These are phyloP conservation scores for Solanum hybrid DNA, from an alignment of 305 asterid genomes.

Conservation along the genomic window DNA sequence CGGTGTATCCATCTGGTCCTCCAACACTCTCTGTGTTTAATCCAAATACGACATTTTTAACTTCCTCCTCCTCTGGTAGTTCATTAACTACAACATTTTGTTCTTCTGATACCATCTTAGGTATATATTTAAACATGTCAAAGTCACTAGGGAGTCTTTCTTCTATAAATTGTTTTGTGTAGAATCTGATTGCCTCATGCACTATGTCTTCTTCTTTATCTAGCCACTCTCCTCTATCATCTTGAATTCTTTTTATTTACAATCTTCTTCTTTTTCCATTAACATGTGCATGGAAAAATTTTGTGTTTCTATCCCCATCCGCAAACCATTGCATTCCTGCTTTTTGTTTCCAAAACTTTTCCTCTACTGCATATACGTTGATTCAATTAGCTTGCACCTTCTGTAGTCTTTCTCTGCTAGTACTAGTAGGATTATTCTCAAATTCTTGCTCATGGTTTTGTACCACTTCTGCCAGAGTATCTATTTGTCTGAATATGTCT, in stretches of 20 bases:
- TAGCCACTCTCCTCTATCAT: not conserved
- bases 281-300: not conserved
- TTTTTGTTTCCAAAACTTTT: not conserved
- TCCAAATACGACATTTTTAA: too few relatives aligned
- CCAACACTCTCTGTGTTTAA: not conserved
- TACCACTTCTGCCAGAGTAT: not conserved
- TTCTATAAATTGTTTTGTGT: not conserved
- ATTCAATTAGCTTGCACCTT: not conserved
- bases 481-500: not conserved
- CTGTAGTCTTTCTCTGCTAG: not conserved
- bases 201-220: not conserved
- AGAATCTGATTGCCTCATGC: not conserved
- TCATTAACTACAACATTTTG: not conserved
- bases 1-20: not conserved
- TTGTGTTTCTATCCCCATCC: not conserved
- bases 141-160: not conserved
- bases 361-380: not conserved
- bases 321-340: not conserved
- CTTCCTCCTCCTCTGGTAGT: not conserved
- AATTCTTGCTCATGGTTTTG: not conserved
- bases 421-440: not conserved
- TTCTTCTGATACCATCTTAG: not conserved
- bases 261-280: not conserved
- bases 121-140: not conserved
- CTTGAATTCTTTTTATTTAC: not conserved